These are phyloP conservation scores for Pseudozyma thailandica DNA, from an alignment of 1,284 basidiomycete genomes.

Conservation along the genomic window DNA sequence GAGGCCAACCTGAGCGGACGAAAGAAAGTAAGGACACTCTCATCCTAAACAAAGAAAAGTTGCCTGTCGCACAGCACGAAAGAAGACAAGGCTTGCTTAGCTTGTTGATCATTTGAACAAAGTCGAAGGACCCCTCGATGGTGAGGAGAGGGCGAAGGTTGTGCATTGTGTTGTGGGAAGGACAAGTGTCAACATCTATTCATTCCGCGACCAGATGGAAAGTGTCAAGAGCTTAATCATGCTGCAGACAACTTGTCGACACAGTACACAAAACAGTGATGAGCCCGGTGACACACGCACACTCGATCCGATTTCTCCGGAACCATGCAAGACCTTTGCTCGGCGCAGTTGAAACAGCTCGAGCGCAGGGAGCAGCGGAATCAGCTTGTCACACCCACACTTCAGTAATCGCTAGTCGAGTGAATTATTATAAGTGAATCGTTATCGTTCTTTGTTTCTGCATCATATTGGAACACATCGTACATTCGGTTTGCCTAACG, in stretches of 20 bases:
- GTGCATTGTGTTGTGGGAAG: background rate
- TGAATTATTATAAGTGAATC: too few species aligned
- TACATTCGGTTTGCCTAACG: constrained; percentile 34
- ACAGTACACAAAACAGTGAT: background rate
- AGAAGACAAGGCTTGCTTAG: too few species aligned
- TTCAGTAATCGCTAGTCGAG: too few species aligned
- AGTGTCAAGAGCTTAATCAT: background rate
- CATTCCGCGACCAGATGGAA: constrained; percentile 13
- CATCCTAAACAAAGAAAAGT: too few species aligned
- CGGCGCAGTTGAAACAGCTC: background rate
- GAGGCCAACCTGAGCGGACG: background rate
- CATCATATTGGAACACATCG: constrained; percentile 3
- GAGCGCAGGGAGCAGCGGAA: too few species aligned
- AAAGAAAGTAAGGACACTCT: too few species aligned
- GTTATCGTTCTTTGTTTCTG: background rate
- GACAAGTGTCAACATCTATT: constrained; percentile 35
- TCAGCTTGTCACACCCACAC: too few species aligned
- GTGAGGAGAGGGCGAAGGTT: background rate
- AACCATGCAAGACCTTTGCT: background rate
- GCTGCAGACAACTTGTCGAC: background rate
- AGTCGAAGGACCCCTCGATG: background rate
- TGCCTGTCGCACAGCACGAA: too few species aligned
- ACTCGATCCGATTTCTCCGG: background rate
- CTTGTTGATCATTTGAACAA: too few species aligned
- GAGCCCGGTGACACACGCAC: background rate